Percentiles rank a stretch among this genome's conserved stretches.
Evolutionary conservation across 1,284 basidiomycete genomes (phyloP).

Genomic region (Trichosporon inkin): DNA sequence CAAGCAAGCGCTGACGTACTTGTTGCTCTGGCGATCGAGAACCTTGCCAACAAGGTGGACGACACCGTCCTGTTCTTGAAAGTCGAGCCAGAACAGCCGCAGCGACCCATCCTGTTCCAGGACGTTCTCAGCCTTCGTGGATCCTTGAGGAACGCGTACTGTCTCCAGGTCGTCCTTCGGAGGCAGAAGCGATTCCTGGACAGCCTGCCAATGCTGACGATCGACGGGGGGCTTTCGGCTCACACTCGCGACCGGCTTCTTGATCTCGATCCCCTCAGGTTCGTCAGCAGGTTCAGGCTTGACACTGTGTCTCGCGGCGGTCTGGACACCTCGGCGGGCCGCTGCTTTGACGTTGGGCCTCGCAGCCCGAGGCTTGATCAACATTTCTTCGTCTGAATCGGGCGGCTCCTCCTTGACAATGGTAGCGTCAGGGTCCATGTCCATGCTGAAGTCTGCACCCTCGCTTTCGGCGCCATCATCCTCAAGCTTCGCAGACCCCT

Average conservation of each 20-base stretch:
- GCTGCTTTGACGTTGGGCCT: conserved; percentile 26
- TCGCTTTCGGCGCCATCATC: conserved; percentile 24
- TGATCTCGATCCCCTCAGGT: conserved; percentile 25
- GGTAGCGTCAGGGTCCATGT: conserved; percentile 31
- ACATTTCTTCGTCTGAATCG: conserved; percentile 44
- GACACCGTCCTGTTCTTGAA: conserved; percentile 72
- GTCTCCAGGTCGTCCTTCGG: conserved; percentile 38
- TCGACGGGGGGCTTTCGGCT: conserved; percentile 32
- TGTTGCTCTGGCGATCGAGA: conserved; percentile 63
- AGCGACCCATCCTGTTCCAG: conserved; percentile 68
- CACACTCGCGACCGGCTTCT: conserved; percentile 34
- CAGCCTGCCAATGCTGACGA: conserved; percentile 66
- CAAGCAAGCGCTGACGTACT: conserved; percentile 83
- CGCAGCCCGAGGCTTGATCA: conserved; percentile 18
- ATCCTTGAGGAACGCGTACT: conserved; percentile 48
- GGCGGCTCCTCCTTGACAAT: conserved; percentile 50
- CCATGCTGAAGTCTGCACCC: conserved; percentile 24
- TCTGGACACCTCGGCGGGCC: conserved; percentile 15
- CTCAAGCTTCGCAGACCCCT: conserved; percentile 34
- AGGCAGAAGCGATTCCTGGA: conserved; percentile 57
- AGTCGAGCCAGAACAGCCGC: conserved; percentile 92
- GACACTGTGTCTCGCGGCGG: conserved; percentile 22
- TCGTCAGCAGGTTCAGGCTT: conserved; percentile 22
- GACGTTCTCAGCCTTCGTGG: conserved; percentile 51
- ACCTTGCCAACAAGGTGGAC: conserved; percentile 82